Evolutionary conservation across 2,329 filamentous ascomycete genomes (phyloP), one percentile per base, ranked within the genome.

Genomic region (Talaromyces islandicus): DNA sequence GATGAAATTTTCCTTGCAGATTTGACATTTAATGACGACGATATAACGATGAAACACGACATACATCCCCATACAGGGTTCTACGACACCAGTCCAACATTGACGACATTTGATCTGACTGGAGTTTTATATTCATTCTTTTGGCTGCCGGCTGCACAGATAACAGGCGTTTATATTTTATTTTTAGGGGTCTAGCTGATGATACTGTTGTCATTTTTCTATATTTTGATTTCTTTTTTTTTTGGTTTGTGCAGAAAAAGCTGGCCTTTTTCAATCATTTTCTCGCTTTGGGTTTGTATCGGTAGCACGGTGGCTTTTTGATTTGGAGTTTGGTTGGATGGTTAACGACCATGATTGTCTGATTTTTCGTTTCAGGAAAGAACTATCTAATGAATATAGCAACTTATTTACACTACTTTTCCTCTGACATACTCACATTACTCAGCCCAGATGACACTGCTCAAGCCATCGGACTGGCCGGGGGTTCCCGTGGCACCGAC

Each of bases 361-460:
- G 35, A 24, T 38, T 57, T 21, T 12, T 12, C 7, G 7, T 6
- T 19, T 55, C 17, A 43, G 53, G 35, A 38, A 54, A 54, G 52
- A 35, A 38, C 35, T 38, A 38, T 38, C 35, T 38, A 38, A 38
- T 38, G 35, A 38, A 38, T 38, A 38, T 38, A 38, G 35, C 35
- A 38, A n/a, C 38, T 54, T 41, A 38, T 19, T n/a, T 24, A 38
- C 30, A 54, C 27, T 27, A 21, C 7, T 21, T n/a, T 38, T 17
- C 4, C 9, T 24, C 25, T 27, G 3, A 27, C 25, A 3, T 27
- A 27, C 25, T 21, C 10, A 24, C 7, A 46, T 14, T 66, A 71
- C 64, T 71, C 68, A 25, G 65, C 70, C 71, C 72, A 75, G 52
- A 74, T 65, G 48, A 75, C 66, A 61, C 73, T 74, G 56, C 71